Evolutionary conservation across 176 grass and related monocot genomes (phyloP).

Genomic region (Ensete ventricosum): DNA sequence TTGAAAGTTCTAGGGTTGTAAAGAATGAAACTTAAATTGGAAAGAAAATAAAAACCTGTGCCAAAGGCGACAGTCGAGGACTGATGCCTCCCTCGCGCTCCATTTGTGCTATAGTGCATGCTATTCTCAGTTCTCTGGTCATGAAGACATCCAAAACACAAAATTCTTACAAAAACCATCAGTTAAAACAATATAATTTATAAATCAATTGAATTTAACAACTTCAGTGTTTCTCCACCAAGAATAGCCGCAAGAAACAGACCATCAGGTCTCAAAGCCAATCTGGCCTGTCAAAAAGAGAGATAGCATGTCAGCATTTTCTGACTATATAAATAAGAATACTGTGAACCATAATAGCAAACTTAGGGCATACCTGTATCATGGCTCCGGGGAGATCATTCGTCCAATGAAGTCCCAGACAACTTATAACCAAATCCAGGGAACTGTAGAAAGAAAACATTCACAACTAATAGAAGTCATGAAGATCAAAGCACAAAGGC

Average conservation of each 20-base stretch:
- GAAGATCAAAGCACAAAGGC: not conserved
- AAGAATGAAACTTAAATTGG: not conserved
- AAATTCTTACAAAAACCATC: constrained; percentile 14
- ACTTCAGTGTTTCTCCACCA: constrained; percentile 92
- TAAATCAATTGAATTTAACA: constrained; percentile 20
- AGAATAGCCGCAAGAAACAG: constrained; percentile 88
- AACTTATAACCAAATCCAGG: constrained; percentile 78
- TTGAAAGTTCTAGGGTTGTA: no score
- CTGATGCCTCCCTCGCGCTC: constrained; percentile 89
- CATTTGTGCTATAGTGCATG: constrained; percentile 95
- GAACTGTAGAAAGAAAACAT: constrained; percentile 44
- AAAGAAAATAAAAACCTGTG: constrained; percentile 52
- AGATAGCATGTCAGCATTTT: constrained; percentile 17
- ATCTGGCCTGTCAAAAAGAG: constrained; percentile 56
- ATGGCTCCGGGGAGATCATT: constrained; percentile 96
- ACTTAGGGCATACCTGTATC: constrained; percentile 58
- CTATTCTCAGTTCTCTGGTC: constrained; percentile 84
- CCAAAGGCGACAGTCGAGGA: constrained; percentile 85
- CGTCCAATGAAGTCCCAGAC: constrained; percentile 96
- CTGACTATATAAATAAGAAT: not conserved
- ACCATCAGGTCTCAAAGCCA: constrained; percentile 82
- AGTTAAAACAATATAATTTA: constrained; percentile 1
- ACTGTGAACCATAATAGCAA: constrained; percentile 4
- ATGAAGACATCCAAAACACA: constrained; percentile 11
- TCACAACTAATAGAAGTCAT: not conserved